Conservation (phyloP, 768 basidiomycete species). For the Mycena haematopus region DNA sequence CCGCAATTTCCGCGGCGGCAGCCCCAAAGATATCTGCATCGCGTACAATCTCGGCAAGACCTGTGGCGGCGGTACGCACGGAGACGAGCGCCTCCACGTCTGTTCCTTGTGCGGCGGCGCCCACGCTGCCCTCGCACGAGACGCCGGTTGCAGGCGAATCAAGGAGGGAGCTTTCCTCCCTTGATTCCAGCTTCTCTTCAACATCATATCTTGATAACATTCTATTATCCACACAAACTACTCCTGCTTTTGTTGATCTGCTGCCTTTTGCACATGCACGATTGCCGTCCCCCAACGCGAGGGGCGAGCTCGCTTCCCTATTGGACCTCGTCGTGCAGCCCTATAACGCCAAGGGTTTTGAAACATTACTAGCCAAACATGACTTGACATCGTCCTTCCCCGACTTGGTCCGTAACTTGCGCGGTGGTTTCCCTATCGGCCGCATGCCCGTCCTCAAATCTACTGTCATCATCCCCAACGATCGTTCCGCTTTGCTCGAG, state of each 20-base stretch:
- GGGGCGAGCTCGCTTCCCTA: too few species aligned
- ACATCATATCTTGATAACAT: too few species aligned
- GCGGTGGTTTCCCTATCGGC: constrained; percentile 41
- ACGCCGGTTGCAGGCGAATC: constrained; percentile 15
- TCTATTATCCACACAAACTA: too few species aligned
- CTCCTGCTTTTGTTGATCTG: too few species aligned
- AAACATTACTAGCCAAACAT: constrained; percentile 17
- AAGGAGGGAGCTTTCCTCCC: constrained; percentile 10
- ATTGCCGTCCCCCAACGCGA: too few species aligned
- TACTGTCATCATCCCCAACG: constrained; percentile 18
- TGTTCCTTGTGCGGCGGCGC: constrained; percentile 32
- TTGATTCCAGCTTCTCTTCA: neutral
- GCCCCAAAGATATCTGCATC: constrained; percentile 15
- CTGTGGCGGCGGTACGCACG: neutral
- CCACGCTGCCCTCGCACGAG: constrained; percentile 26
- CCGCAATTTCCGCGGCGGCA: neutral
- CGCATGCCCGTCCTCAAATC: constrained; percentile 30
- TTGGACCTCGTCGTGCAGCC: too few species aligned
- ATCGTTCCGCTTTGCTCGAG: constrained; percentile 6
- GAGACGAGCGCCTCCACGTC: constrained; percentile 17
- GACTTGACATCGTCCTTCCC: constrained; percentile 36
- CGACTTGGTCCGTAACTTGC: constrained; percentile 36
- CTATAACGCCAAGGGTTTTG: too few species aligned
- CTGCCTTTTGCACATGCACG: too few species aligned
- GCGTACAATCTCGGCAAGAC: constrained; percentile 19